Conservation (phyloP, 139 green algal species). For the Tetratostichococcus sp. region DNA sequence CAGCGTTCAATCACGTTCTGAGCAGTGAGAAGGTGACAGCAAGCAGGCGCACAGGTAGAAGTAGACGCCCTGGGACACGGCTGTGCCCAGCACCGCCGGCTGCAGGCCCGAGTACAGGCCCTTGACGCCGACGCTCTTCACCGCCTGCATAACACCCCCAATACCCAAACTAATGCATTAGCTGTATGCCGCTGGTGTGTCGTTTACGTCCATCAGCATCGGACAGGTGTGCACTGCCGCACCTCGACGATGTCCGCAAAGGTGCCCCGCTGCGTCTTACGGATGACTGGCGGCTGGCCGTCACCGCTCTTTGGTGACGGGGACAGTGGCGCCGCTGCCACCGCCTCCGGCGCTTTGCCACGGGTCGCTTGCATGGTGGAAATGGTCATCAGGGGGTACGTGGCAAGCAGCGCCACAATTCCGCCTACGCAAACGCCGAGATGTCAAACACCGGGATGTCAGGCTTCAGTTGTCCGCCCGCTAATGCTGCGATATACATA, state of each 20-base stretch:
- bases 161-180: too few relatives aligned
- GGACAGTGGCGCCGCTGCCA: conserved; percentile 1
- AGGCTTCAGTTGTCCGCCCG: too few relatives aligned
- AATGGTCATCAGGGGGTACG: conserved; percentile 72
- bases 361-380: conserved; percentile 23
- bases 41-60: conserved; percentile 83
- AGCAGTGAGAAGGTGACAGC: too few relatives aligned
- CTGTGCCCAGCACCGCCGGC: conserved; percentile 70
- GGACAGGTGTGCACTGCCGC: background rate
- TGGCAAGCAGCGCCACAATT: conserved; percentile 54
- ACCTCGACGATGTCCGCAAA: conserved; percentile 26
- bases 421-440: conserved; percentile 20
- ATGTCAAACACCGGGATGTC: too few relatives aligned
- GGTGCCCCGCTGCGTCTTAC: conserved; percentile 6
- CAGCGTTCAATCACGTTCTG: too few relatives aligned
- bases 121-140: conserved; percentile 3
- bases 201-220: too few relatives aligned
- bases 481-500: background rate
- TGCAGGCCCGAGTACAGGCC: conserved; percentile 63
- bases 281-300: background rate
- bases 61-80: conserved; percentile 74
- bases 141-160: too few relatives aligned
- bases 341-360: background rate
- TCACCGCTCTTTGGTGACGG: background rate
- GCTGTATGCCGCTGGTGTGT: too few relatives aligned